Base-by-base conservation (phyloP, 163 green algal species). In the Chlorella variabilis region DNA sequence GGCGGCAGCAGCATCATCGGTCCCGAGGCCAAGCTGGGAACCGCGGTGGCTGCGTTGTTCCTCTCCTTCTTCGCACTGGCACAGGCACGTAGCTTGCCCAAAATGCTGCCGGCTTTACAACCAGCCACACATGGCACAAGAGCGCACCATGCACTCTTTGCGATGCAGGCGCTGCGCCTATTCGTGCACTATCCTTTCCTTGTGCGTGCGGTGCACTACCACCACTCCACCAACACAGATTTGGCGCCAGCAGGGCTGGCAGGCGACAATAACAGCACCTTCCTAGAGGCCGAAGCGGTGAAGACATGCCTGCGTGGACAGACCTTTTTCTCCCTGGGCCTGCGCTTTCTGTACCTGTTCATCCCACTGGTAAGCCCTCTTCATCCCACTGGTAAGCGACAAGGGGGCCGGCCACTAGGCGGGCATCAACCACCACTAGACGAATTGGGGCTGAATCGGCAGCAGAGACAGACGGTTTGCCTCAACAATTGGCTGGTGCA, bases 331-430 rank as follows among this genome's bases (percentile, higher is more conserved):
- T 73, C 58, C 20, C 58, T 81, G 18, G 75, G 75, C 75, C 75
- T 81, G 59, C 75, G 75, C 75, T 71, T 81, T 62, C 39, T 81
- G 58, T 81, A 81, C 75, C 41, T 59, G 29, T 81, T 81, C 59
- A 73, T 81, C 3, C 75, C 75, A 45, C 58, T 81, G 59, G 73
- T 80, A 27, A 70, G 31, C 62, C 7, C n/a, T n/a, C n/a, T n/a
- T n/a, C n/a, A n/a, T n/a, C n/a, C n/a, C n/a, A n/a, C n/a, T n/a
- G n/a, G n/a, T n/a, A n/a, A n/a, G n/a, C n/a, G n/a, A n/a, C n/a
- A n/a, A n/a, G n/a, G n/a, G n/a, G n/a, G n/a, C n/a, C n/a, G n/a
- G n/a, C n/a, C n/a, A n/a, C n/a, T n/a, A n/a, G n/a, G n/a, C n/a
- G n/a, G n/a, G n/a, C n/a, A n/a, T n/a, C n/a, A n/a, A n/a, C n/a